Base-by-base conservation (phyloP, 768 basidiomycete genomes). In the Collybia mongolica region DNA sequence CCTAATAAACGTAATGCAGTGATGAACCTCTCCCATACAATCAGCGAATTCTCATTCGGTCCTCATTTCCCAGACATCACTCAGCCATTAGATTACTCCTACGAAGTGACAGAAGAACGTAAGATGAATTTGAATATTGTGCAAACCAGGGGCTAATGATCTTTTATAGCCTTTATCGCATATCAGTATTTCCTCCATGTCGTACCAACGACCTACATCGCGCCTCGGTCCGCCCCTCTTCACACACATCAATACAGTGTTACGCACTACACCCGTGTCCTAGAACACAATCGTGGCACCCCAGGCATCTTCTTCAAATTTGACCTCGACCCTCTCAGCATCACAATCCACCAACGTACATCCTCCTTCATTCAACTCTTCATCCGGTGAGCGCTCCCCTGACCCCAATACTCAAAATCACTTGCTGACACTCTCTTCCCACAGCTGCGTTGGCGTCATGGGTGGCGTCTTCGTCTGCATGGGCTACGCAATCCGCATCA, bases 271-370 rank as follows among this genome's bases (percentile, higher is more conserved):
- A 84, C 81, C 1, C 83, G 90, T 24, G 76, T 80, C 15, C 72
- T 97, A 2, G 72, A 82, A 17, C 88, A 91, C 62, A 82, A 90
- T 55, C 70, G 74, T 14, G 91, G 90, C 6, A 86, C 92, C 0
- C 96, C 96, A 0, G 95, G 91, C 14, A 96, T 98, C 64, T 98
- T 96, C 76, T 97, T 98, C 86, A 97, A 98, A 69, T 98, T 93
- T 65, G 95, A 99, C 51, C 71, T 98, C 32, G 96, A 99, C 63
- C 93, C 95, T 0, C 79, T 98, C 69, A 75, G 81, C 19, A 76
- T 98, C 52, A 87, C 83, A 0, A 83, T 98, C 47, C 81, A 89
- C 60, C 94, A 98, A 69, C 83, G 93, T 15, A 98, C 96, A 17
- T 93, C 88, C 0, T 75, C 82, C 1, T 70, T 99, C 44, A 60